Conservation (phyloP, 75 land plant genomes). For the Sequoia sempervirens region DNA sequence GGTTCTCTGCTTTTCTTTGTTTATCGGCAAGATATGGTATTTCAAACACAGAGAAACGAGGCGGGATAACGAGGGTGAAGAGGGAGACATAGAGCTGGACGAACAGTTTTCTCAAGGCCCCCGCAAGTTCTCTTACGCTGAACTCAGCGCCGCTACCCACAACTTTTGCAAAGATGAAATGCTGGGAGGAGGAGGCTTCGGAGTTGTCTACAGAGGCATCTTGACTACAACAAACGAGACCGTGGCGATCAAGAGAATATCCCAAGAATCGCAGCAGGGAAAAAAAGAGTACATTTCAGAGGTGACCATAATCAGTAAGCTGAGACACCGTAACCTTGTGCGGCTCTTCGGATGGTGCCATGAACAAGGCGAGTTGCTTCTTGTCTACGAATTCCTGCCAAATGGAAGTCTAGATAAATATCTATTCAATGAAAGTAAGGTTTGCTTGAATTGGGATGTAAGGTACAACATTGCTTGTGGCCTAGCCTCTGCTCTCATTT, state of each 20-base stretch:
- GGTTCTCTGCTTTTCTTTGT: background rate
- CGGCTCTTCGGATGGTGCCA: too few species aligned
- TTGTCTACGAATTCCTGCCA: too few species aligned
- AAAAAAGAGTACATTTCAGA: conserved; percentile 44
- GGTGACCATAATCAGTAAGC: conserved; percentile 24
- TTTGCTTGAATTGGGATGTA: background rate
- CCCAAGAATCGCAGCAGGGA: conserved; percentile 17
- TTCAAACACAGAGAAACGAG: background rate
- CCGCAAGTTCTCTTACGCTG: conserved; percentile 20
- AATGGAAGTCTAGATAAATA: too few species aligned
- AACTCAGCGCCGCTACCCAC: conserved; percentile 24
- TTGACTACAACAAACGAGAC: background rate
- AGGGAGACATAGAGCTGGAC: background rate
- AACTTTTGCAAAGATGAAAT: conserved; percentile 22
- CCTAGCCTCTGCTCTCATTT: conserved; percentile 55
- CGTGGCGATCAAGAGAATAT: too few species aligned
- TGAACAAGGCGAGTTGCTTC: too few species aligned
- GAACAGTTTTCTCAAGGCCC: conserved; percentile 18
- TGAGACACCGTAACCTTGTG: too few species aligned
- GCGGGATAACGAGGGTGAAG: background rate
- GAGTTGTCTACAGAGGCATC: conserved; percentile 29
- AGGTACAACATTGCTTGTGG: conserved; percentile 54
- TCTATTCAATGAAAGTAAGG: background rate
- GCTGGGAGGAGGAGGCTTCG: conserved; percentile 43
- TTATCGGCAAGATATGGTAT: background rate